Percentiles rank a stretch among this genome's conserved stretches.
Conservation (phyloP, 352 stramenopile genomes). For the Aphanomyces euteiches region DNA sequence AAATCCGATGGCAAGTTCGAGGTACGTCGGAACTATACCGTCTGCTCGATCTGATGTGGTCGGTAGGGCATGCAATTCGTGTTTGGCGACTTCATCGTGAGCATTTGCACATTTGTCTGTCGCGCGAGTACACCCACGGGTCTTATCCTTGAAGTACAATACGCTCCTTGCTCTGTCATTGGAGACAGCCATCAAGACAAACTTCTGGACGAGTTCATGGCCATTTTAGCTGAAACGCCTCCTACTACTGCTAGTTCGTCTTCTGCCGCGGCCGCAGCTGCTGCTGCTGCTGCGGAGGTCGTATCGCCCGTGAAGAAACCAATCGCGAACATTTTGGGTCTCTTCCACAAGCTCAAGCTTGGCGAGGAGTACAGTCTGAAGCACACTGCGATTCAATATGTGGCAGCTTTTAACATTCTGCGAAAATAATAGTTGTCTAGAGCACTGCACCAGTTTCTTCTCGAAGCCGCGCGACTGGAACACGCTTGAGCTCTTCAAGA, state of each 20-base stretch:
- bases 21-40: conserved; percentile 31
- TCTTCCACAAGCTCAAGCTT: conserved; percentile 78
- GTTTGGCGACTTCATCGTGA: conserved; percentile 82
- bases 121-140: conserved; percentile 75
- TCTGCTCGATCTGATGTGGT: not conserved
- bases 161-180: conserved; percentile 63
- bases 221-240: conserved; percentile 61
- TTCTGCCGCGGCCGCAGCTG: conserved; percentile 39
- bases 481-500: conserved; percentile 11
- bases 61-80: conserved; percentile 66
- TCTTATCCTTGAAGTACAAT: conserved; percentile 81
- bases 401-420: conserved; percentile 82
- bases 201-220: conserved; percentile 80
- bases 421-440: conserved; percentile 69
- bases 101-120: conserved; percentile 84
- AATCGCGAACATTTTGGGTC: conserved; percentile 52
- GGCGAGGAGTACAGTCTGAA: conserved; percentile 75
- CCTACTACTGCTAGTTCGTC: conserved; percentile 25
- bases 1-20: conserved; percentile 86
- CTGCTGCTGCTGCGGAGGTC: conserved; percentile 37
- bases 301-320: conserved; percentile 58
- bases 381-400: conserved; percentile 84
- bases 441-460: not conserved
- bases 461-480: conserved; percentile 8
- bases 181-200: conserved; percentile 40